Base-by-base conservation (phyloP, 805 yeast genomes). In the Ogataea paradorogensis region DNA sequence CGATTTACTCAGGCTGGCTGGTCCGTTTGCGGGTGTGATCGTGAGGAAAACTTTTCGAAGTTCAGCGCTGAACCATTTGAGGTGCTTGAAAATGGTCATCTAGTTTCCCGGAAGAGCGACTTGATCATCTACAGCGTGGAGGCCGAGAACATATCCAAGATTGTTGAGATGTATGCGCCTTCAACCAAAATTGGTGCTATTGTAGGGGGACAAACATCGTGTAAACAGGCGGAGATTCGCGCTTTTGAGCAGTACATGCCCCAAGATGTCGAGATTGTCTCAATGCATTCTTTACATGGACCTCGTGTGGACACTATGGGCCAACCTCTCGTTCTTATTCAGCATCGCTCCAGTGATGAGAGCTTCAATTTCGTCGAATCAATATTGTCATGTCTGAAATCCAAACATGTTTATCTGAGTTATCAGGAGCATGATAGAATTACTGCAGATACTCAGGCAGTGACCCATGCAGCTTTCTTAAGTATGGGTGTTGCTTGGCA, bases 401-500 rank as follows among this genome's bases (percentile, higher is more conserved):
- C 96, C 9, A 84, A 83, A 47, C 70, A 76, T 25, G 97, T 89
- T 18, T 73, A 79, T 39, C 69, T 93, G 23, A 71, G 87, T 0
- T 95, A 93, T n/a, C 72, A 76, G 38, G 90, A 90, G 58, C 99
- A 93, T 60, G 99, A 93, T 61, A 78, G 75, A 52, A 91, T 93
- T 47, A 91, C 99, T 0, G 99, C 99, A 0, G 99, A 93, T 60
- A 93, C 98, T 2, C 99, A 93, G 62, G 98, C 98, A 0, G 96
- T 91, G 13, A 93, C 99, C 0, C 99, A 93, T 59, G 97, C 97
- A 9, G 98, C 97, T 0, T 93, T 93, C 56, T 68, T 93, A 43
- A 82, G 95, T 41, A 93, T 93, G 99, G 99, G 99, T 5, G 79
- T 81, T 7, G 98, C 98, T 6, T 93, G 99, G 99, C 83, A 76